Evolutionary conservation across 257 asterid genomes (phyloP).

Genomic region (Coffea canephora): DNA sequence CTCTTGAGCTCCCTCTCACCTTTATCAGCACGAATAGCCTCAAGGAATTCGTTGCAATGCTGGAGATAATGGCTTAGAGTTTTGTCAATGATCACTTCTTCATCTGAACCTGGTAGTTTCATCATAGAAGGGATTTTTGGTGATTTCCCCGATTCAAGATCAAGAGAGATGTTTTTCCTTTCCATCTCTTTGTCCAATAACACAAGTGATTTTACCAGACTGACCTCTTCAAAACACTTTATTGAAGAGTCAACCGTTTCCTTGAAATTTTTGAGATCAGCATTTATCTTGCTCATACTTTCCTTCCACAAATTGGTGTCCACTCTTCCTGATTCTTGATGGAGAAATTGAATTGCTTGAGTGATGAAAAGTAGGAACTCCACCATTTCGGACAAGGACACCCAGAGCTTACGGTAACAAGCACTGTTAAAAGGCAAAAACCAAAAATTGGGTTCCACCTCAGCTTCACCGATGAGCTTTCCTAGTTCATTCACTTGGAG

Average conservation of each 20-base stretch:
- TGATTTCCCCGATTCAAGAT: constrained; percentile 60
- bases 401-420: constrained; percentile 47
- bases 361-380: constrained; percentile 51
- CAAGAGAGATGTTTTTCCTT: constrained; percentile 40
- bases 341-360: constrained; percentile 42
- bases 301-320: constrained; percentile 36
- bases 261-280: constrained; percentile 43
- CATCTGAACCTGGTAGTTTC: constrained; percentile 22
- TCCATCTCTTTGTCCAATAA: constrained; percentile 50
- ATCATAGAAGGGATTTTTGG: not conserved
- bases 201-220: constrained; percentile 42
- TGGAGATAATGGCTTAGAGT: constrained; percentile 32
- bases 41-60: constrained; percentile 38
- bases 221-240: constrained; percentile 52
- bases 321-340: constrained; percentile 43
- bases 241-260: constrained; percentile 42
- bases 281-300: constrained; percentile 34
- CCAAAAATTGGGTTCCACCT: constrained; percentile 85
- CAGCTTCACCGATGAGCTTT: constrained; percentile 70
- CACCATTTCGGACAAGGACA: constrained; percentile 55
- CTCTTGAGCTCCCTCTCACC: constrained; percentile 36
- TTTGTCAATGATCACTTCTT: constrained; percentile 34
- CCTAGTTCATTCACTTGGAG: constrained; percentile 40
- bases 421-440: constrained; percentile 64
- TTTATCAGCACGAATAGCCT: constrained; percentile 16